Percentiles rank a stretch among this genome's conserved stretches.
phyloP scores from a whole-genome alignment of 192 early-diverging fungal genomes.

The Gaertneriomyces sp. region DNA sequence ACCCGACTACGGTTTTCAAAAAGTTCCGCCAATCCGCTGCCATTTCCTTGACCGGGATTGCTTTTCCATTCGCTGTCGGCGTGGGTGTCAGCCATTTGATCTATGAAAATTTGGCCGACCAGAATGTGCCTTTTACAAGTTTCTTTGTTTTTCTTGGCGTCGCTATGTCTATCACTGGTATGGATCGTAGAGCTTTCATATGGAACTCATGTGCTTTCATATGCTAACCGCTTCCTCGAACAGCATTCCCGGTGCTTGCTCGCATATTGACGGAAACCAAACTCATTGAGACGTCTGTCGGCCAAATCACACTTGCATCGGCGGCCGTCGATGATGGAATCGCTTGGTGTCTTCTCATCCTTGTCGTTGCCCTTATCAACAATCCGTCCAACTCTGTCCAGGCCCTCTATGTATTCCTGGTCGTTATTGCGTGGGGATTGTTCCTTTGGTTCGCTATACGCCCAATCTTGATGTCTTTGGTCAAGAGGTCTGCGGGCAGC shows the following conservation, averaged over 20 bases:
- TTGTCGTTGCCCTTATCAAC: conserved; percentile 85
- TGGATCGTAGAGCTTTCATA: conserved; percentile 41
- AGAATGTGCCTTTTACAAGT: conserved; percentile 31
- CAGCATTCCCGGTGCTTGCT: conserved; percentile 89
- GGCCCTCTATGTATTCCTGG: conserved; percentile 80
- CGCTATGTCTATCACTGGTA: conserved; percentile 79
- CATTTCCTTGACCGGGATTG: conserved; percentile 79
- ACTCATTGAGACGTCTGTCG: conserved; percentile 73
- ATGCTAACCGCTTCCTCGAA: conserved; percentile 53
- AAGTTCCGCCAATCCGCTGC: conserved; percentile 30
- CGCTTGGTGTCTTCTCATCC: conserved; percentile 71
- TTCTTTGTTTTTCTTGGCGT: conserved; percentile 88
- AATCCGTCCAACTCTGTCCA: conserved; percentile 66
- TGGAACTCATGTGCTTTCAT: conserved; percentile 53
- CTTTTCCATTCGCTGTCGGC: conserved; percentile 74
- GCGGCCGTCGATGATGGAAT: conserved; percentile 83
- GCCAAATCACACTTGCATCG: conserved; percentile 77
- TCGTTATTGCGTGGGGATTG: conserved; percentile 63
- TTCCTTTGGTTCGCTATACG: conserved; percentile 66
- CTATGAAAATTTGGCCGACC: conserved; percentile 34
- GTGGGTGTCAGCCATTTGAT: conserved; percentile 58
- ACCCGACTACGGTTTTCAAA: conserved; percentile 29
- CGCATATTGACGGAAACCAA: conserved; percentile 90
- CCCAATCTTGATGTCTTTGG: conserved; percentile 53
- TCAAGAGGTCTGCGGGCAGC: conserved; percentile 17